Percentiles rank a stretch among this genome's conserved stretches.
These are phyloP conservation scores for Linnemannia elongata DNA, from an alignment of 192 early-diverging fungal species.

Conservation along the genomic window DNA sequence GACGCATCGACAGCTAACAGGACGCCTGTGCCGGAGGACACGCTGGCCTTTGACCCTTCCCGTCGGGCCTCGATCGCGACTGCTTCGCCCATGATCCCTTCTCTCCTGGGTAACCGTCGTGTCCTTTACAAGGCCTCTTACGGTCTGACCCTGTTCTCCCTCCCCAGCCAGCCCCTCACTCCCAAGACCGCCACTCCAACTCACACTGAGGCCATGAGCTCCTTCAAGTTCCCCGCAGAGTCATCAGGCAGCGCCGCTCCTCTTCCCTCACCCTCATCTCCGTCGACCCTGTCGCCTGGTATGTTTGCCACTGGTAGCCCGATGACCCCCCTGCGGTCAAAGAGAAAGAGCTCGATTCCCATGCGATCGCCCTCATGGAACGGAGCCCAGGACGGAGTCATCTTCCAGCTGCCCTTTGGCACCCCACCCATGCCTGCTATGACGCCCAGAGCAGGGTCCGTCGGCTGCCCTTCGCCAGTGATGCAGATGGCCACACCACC, in stretches of 20 bases:
- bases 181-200: not conserved
- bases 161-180: slow-evolving; percentile 19
- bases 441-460: slow-evolving; percentile 1
- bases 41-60: slow-evolving; percentile 14
- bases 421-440: slow-evolving; percentile 16
- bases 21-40: slow-evolving; percentile 24
- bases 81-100: slow-evolving; percentile 30
- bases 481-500: slow-evolving; percentile 31
- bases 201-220: slow-evolving; percentile 37
- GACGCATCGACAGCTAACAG: not conserved
- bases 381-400: slow-evolving; percentile 39
- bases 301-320: not conserved
- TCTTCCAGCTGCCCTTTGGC: slow-evolving; percentile 48
- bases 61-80: slow-evolving; percentile 46
- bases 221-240: slow-evolving; percentile 48
- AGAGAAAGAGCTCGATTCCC: slow-evolving; percentile 46
- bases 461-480: slow-evolving; percentile 23
- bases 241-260: not conserved
- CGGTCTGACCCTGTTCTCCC: slow-evolving; percentile 33
- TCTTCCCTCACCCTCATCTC: slow-evolving; percentile 2
- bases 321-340: slow-evolving; percentile 21
- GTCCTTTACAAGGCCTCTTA: slow-evolving; percentile 40
- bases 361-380: slow-evolving; percentile 37
- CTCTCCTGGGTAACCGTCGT: slow-evolving; percentile 26
- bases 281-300: slow-evolving; percentile 11